phyloP scores from a whole-genome alignment of 345 rosid species.

The Arabis alpina region DNA sequence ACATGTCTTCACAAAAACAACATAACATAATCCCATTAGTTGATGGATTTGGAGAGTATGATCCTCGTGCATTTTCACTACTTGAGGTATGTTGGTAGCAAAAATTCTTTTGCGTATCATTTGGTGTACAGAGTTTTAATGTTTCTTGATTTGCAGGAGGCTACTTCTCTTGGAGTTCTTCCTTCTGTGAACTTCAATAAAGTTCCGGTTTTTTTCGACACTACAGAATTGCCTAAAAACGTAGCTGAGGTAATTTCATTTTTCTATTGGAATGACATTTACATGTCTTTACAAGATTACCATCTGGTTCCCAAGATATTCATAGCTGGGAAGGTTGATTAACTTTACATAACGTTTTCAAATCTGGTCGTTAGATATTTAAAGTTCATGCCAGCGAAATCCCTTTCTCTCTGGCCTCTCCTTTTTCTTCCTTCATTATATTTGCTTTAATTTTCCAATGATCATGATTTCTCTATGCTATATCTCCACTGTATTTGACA shows the following conservation, averaged over 20 bases:
- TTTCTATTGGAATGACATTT: too few species aligned
- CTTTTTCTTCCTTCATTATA: neutral
- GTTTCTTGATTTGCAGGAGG: slow-evolving; percentile 57
- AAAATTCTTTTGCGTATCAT: slow-evolving; percentile 21
- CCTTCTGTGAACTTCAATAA: slow-evolving; percentile 65
- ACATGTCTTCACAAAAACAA: slow-evolving; percentile 51
- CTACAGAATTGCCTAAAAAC: slow-evolving; percentile 57
- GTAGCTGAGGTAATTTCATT: slow-evolving; percentile 58
- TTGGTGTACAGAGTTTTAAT: slow-evolving; percentile 5
- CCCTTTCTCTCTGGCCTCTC: neutral
- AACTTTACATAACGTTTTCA: too few species aligned
- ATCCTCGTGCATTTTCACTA: slow-evolving; percentile 88
- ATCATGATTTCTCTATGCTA: neutral
- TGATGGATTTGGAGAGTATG: slow-evolving; percentile 96
- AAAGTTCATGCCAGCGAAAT: too few species aligned
- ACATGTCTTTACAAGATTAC: too few species aligned
- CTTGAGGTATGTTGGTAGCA: slow-evolving; percentile 64
- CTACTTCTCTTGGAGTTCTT: slow-evolving; percentile 76
- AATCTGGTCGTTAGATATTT: too few species aligned
- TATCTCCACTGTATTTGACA: slow-evolving; percentile 3
- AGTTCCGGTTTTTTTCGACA: slow-evolving; percentile 65
- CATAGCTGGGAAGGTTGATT: too few species aligned
- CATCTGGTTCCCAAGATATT: too few species aligned
- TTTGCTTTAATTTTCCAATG: neutral
- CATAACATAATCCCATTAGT: slow-evolving; percentile 66